Conservation (phyloP, 179 eudicot species). For the Beta corolliflora region DNA sequence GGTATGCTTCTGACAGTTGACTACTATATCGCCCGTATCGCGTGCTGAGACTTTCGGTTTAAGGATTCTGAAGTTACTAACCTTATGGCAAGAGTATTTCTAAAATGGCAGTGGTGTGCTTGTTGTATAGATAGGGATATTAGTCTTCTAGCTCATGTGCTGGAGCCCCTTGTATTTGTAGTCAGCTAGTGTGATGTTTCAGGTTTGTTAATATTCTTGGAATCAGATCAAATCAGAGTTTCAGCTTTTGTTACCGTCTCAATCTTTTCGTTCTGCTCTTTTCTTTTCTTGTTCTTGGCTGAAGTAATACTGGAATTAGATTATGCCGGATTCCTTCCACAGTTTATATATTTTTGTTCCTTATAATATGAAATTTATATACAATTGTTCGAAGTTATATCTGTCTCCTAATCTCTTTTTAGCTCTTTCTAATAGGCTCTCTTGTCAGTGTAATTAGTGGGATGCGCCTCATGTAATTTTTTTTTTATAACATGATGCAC, state of each 20-base stretch:
- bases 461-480: too few species aligned
- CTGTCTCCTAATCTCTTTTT: too few species aligned
- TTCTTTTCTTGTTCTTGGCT: conserved; percentile 13
- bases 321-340: conserved; percentile 9
- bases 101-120: conserved; percentile 38
- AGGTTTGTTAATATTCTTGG: conserved; percentile 40
- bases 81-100: conserved; percentile 30
- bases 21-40: conserved; percentile 19
- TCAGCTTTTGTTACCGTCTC: conserved; percentile 10
- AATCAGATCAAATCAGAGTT: conserved; percentile 30
- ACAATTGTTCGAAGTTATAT: too few species aligned
- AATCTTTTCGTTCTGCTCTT: conserved; percentile 10
- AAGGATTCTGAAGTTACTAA: conserved; percentile 29
- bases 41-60: conserved; percentile 25
- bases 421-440: too few species aligned
- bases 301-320: conserved; percentile 17
- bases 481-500: too few species aligned
- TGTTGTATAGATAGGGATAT: conserved; percentile 43
- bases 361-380: too few species aligned
- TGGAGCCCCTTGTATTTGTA: conserved; percentile 34
- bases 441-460: too few species aligned
- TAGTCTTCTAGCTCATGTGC: conserved; percentile 23
- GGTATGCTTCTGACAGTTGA: conserved; percentile 37
- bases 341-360: not conserved
- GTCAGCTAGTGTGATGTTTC: conserved; percentile 36